Conservation (phyloP, 2,329 filamentous ascomycete species). For the Escovopsis sp. region DNA sequence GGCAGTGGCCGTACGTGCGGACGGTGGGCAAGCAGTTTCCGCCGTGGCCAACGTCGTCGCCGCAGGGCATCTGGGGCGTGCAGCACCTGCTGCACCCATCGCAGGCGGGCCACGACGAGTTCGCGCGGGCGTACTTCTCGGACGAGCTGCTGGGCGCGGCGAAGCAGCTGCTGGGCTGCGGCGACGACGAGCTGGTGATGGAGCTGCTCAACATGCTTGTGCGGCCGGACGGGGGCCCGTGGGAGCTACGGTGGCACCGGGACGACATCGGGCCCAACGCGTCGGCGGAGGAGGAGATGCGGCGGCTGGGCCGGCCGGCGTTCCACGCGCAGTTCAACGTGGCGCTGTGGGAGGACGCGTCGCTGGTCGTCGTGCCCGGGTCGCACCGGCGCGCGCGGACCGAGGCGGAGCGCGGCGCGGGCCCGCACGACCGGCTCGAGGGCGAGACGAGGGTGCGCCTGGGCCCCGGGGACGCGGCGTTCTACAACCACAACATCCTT, state of each 20-base stretch:
- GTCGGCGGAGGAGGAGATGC: slow-evolving; percentile 49
- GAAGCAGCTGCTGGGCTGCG: slow-evolving; percentile 43
- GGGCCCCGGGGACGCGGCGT: slow-evolving; percentile 62
- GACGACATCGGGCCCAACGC: slow-evolving; percentile 65
- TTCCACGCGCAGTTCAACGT: slow-evolving; percentile 82
- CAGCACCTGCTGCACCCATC: slow-evolving; percentile 70
- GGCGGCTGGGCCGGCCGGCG: slow-evolving; percentile 42
- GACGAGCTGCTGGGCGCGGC: slow-evolving; percentile 47
- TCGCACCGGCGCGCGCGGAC: slow-evolving; percentile 61
- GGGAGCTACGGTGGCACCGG: slow-evolving; percentile 70
- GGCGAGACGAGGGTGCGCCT: slow-evolving; percentile 52
- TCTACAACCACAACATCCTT: slow-evolving; percentile 84
- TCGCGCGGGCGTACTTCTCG: slow-evolving; percentile 60
- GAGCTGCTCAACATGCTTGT: slow-evolving; percentile 82
- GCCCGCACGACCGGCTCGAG: slow-evolving; percentile 49
- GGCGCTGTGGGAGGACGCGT: slow-evolving; percentile 60
- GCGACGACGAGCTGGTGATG: slow-evolving; percentile 58
- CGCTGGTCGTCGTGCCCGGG: slow-evolving; percentile 62
- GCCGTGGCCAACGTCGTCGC: slow-evolving; percentile 53
- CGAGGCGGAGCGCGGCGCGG: slow-evolving; percentile 50
- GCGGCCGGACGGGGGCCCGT: slow-evolving; percentile 48
- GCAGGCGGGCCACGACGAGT: slow-evolving; percentile 45
- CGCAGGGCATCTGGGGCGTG: slow-evolving; percentile 71
- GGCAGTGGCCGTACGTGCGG: slow-evolving; percentile 67
- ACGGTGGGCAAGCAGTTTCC: slow-evolving; percentile 85